These are phyloP conservation scores for Cynara cardunculus DNA, from an alignment of 129 eudicot species.

Conservation along the genomic window DNA sequence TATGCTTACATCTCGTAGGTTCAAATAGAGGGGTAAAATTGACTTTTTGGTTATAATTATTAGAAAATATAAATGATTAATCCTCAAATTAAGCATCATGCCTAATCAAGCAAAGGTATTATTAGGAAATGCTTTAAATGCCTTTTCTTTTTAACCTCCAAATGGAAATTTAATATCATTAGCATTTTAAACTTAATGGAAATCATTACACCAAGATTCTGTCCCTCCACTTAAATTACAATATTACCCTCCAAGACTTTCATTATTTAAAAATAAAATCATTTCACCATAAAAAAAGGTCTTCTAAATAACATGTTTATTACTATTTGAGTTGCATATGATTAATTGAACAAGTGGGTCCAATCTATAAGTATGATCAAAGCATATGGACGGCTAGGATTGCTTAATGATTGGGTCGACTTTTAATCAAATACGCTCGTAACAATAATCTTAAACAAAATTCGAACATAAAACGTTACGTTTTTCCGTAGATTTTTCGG, in stretches of 20 bases:
- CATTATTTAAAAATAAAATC: constrained; percentile 13
- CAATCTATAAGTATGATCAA: constrained; percentile 21
- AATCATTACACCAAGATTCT: constrained; percentile 43
- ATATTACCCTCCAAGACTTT: constrained; percentile 14
- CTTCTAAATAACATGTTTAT: constrained; percentile 18
- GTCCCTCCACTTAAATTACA: not conserved
- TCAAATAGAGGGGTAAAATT: not conserved
- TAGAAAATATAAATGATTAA: not conserved
- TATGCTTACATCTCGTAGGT: not conserved
- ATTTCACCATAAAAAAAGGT: constrained; percentile 19
- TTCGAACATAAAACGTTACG: not conserved
- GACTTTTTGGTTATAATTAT: not conserved
- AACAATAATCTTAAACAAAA: constrained; percentile 11
- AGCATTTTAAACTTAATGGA: constrained; percentile 30
- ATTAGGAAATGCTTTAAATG: constrained; percentile 4
- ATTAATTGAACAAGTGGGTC: constrained; percentile 20
- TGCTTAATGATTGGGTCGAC: constrained; percentile 17
- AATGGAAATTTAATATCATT: constrained; percentile 30
- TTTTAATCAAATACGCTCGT: not conserved
- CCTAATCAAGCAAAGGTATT: constrained; percentile 23
- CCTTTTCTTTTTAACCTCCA: constrained; percentile 19
- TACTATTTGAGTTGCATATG: constrained; percentile 34
- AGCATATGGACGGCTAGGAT: constrained; percentile 30
- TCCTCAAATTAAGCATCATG: constrained; percentile 26
- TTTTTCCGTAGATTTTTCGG: not conserved